phyloP scores from a whole-genome alignment of 2,329 filamentous ascomycete species.

The Alternaria gaisen region DNA sequence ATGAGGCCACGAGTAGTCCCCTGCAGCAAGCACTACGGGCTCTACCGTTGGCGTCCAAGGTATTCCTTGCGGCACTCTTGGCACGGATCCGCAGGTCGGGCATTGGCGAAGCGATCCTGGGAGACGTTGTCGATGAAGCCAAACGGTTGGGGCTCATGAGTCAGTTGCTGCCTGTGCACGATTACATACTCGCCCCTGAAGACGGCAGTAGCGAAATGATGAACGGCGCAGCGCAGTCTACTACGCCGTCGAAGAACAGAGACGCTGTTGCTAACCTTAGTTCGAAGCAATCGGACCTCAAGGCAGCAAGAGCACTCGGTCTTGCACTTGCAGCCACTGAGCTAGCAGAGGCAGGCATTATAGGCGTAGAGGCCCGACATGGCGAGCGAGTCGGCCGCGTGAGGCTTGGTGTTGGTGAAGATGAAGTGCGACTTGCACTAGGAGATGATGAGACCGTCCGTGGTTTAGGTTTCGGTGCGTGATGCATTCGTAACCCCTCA shows the following conservation, averaged over 20 bases:
- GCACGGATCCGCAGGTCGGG: constrained; percentile 83
- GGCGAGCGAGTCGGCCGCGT: constrained; percentile 90
- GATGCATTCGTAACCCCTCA: constrained; percentile 13
- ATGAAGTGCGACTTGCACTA: constrained; percentile 88
- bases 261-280: constrained; percentile 23
- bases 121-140: constrained; percentile 89
- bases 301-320: constrained; percentile 59
- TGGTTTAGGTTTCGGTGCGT: constrained; percentile 66
- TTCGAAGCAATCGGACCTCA: constrained; percentile 39
- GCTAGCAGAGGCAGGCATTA: constrained; percentile 84
- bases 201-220: constrained; percentile 34
- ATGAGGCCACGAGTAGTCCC: constrained; percentile 91
- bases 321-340: constrained; percentile 80
- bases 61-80: constrained; percentile 84
- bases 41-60: constrained; percentile 81
- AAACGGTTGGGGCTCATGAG: constrained; percentile 72
- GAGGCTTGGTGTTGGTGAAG: constrained; percentile 83
- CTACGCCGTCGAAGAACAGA: constrained; percentile 29
- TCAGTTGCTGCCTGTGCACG: constrained; percentile 67
- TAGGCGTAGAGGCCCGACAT: constrained; percentile 79
- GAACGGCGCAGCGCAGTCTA: constrained; percentile 15
- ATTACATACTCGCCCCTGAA: constrained; percentile 63
- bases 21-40: constrained; percentile 87
- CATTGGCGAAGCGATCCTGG: constrained; percentile 84
- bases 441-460: constrained; percentile 88